Percentiles rank a stretch among this genome's conserved stretches.
phyloP scores from a whole-genome alignment of 192 early-diverging fungal species.

The Funneliformis mosseae region DNA sequence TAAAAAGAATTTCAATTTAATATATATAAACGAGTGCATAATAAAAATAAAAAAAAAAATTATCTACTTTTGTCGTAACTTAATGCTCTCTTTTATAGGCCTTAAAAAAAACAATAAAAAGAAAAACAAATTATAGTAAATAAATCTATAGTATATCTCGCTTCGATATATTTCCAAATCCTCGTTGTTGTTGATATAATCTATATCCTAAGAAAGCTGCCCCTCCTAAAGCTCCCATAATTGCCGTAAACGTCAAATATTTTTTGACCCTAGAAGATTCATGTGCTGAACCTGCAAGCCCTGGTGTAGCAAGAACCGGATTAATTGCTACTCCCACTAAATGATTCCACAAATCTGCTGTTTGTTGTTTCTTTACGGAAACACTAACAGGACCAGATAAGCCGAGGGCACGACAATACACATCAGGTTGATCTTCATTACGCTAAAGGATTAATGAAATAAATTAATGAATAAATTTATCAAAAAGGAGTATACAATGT shows the following conservation, averaged over 20 bases:
- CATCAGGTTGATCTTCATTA: slow-evolving; percentile 87
- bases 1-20: not conserved
- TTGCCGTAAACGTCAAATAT: slow-evolving; percentile 44
- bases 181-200: slow-evolving; percentile 41
- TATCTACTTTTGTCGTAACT: not conserved
- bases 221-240: slow-evolving; percentile 42
- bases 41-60: not conserved
- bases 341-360: slow-evolving; percentile 87
- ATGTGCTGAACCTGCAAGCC: slow-evolving; percentile 37
- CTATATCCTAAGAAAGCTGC: slow-evolving; percentile 42
- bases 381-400: slow-evolving; percentile 89
- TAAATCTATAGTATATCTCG: slow-evolving; percentile 16
- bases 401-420: slow-evolving; percentile 86
- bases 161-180: slow-evolving; percentile 22
- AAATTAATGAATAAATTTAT: not conserved
- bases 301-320: slow-evolving; percentile 56
- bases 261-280: slow-evolving; percentile 36
- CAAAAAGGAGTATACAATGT: not conserved
- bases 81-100: not conserved
- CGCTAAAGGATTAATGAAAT: slow-evolving; percentile 36
- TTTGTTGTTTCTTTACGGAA: slow-evolving; percentile 81
- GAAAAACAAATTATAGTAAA: not conserved
- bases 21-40: not conserved
- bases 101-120: not conserved
- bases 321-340: slow-evolving; percentile 85